Evolutionary conservation across 805 yeast genomes (phyloP).

Genomic region (Brettanomyces nanus): DNA sequence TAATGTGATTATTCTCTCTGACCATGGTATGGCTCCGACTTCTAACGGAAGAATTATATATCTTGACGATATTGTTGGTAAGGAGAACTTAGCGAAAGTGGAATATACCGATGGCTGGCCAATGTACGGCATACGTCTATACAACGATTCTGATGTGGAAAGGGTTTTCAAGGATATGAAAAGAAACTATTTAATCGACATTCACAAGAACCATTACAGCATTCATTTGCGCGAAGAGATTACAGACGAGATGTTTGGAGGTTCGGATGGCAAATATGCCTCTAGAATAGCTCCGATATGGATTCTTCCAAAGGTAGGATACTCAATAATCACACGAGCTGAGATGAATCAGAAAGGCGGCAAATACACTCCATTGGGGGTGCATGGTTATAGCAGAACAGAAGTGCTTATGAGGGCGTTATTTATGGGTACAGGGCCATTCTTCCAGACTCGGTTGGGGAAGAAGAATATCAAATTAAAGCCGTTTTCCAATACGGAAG

Average conservation of each 20-base stretch:
- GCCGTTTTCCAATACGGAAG: conserved; percentile 67
- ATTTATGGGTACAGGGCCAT: conserved; percentile 78
- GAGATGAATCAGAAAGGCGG: conserved; percentile 39
- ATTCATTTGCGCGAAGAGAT: conserved; percentile 50
- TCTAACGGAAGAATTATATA: conserved; percentile 58
- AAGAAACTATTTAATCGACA: conserved; percentile 22
- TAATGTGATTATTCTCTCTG: conserved; percentile 74
- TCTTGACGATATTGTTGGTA: conserved; percentile 62
- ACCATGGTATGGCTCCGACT: conserved; percentile 93
- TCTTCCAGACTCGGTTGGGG: conserved; percentile 34
- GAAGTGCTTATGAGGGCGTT: conserved; percentile 77
- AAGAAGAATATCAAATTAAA: conserved; percentile 30
- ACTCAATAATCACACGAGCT: conserved; percentile 55
- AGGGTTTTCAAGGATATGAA: conserved; percentile 39
- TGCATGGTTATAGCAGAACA: conserved; percentile 77
- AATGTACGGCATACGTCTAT: conserved; percentile 67
- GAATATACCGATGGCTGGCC: conserved; percentile 81
- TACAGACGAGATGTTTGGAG: conserved; percentile 50
- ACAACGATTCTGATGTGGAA: conserved; percentile 27
- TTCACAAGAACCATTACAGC: conserved; percentile 28
- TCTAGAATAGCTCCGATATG: conserved; percentile 77
- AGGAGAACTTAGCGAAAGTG: conserved; percentile 29
- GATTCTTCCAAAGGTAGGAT: conserved; percentile 80
- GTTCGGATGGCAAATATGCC: conserved; percentile 31
- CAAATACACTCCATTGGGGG: conserved; percentile 60